phyloP scores from a whole-genome alignment of 2,329 filamentous ascomycete species.

The Pseudogymnoascus sp. region DNA sequence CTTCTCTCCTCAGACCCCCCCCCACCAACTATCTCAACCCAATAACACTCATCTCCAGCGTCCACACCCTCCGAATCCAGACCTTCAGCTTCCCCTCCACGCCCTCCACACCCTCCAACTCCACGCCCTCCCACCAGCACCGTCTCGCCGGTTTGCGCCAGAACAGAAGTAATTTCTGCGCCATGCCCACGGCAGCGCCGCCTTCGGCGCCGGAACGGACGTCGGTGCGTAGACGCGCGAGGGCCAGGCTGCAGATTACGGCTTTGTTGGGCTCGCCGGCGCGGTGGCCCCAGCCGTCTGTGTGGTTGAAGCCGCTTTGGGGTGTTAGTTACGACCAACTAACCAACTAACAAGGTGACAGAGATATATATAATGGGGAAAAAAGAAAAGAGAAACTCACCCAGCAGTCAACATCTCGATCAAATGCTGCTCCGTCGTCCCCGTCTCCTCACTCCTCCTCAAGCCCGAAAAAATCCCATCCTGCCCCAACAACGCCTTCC shows the following conservation, averaged over 20 bases:
- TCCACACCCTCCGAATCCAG: conserved; percentile 98
- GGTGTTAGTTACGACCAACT: too few species aligned
- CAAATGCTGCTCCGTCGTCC: conserved; percentile 93
- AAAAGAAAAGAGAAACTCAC: conserved; percentile 34
- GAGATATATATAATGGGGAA: background rate
- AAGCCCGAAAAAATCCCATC: conserved; percentile 94
- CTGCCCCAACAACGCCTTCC: conserved; percentile 76
- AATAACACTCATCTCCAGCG: conserved; percentile 94
- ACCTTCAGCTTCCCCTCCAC: conserved; percentile 91
- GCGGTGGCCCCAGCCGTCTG: conserved; percentile 91
- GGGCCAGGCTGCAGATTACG: conserved; percentile 91
- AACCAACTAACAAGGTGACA: too few species aligned
- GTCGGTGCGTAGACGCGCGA: conserved; percentile 87
- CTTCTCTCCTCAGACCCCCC: background rate
- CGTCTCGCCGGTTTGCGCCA: conserved; percentile 94
- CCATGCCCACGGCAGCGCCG: conserved; percentile 87
- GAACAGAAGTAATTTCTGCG: conserved; percentile 93
- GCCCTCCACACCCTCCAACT: conserved; percentile 81
- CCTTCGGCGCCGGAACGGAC: conserved; percentile 72
- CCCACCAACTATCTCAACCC: conserved; percentile 58
- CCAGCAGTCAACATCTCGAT: conserved; percentile 99
- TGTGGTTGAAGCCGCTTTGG: conserved; percentile 84
- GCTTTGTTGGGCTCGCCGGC: conserved; percentile 98
- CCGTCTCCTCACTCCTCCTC: conserved; percentile 89
- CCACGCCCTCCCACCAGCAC: conserved; percentile 99